phyloP scores from a whole-genome alignment of 139 green algal genomes.

The Chlorella sp. region DNA sequence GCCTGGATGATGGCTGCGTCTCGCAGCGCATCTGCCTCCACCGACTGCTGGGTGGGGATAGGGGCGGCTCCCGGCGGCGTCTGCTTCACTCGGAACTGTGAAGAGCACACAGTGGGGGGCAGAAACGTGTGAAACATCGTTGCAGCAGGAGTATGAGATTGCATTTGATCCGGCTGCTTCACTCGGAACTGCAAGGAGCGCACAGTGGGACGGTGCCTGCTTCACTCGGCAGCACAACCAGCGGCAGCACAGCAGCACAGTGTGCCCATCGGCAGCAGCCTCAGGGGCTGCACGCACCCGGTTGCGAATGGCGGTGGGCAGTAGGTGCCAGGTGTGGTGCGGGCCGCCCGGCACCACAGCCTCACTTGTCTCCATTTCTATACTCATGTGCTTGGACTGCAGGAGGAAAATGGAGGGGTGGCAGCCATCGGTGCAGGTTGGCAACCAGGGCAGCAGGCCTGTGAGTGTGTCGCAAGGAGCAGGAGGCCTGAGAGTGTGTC shows the following conservation, averaged over 20 bases:
- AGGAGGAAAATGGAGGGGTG: neutral
- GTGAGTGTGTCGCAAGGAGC: too few species aligned
- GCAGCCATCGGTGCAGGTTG: too few species aligned
- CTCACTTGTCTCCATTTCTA: constrained; percentile 21
- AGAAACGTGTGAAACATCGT: too few species aligned
- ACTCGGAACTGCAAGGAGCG: too few species aligned
- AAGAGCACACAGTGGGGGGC: too few species aligned
- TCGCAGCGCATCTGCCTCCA: neutral
- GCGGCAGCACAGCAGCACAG: too few species aligned
- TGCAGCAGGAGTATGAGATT: neutral
- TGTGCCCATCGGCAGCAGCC: too few species aligned
- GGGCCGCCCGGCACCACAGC: neutral
- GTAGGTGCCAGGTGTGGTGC: constrained; percentile 24
- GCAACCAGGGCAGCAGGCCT: too few species aligned
- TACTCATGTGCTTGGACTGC: constrained; percentile 1
- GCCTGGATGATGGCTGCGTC: neutral
- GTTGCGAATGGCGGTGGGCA: constrained; percentile 24
- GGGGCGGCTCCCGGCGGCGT: neutral
- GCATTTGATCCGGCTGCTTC: too few species aligned
- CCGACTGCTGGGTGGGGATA: neutral
- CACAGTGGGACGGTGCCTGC: too few species aligned
- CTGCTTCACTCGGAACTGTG: constrained; percentile 11
- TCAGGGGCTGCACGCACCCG: neutral
- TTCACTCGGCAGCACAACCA: too few species aligned
- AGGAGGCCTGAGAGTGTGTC: too few species aligned